These are phyloP conservation scores for Teunomyces kruisii DNA, from an alignment of 805 yeast genomes.

Conservation along the genomic window DNA sequence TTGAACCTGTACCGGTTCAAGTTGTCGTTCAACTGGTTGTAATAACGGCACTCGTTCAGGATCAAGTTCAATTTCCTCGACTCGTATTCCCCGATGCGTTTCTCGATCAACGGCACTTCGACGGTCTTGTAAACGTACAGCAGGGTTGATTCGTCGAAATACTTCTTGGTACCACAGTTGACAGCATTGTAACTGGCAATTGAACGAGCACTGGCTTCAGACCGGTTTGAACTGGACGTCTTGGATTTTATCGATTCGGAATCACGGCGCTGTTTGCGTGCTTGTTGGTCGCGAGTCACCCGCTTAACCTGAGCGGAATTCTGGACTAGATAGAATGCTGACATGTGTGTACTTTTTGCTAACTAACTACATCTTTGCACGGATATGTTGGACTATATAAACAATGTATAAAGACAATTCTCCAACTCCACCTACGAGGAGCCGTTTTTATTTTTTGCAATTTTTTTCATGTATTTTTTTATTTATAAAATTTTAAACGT, in stretches of 20 bases:
- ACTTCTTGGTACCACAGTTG: slow-evolving; percentile 8
- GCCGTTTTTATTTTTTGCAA: neutral
- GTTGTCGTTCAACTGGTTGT: slow-evolving; percentile 10
- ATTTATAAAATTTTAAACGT: too few species aligned
- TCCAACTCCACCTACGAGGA: neutral
- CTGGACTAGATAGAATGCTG: slow-evolving; percentile 11
- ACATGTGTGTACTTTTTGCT: too few species aligned
- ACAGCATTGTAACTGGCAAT: neutral
- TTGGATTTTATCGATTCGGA: slow-evolving; percentile 2
- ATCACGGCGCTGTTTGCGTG: neutral
- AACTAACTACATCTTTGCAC: neutral
- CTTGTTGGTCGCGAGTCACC: slow-evolving; percentile 7
- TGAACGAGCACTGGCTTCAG: neutral
- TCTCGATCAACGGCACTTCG: slow-evolving; percentile 10
- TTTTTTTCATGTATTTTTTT: too few species aligned
- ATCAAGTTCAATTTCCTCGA: slow-evolving; percentile 5
- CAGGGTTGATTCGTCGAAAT: slow-evolving; percentile 11
- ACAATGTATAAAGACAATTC: neutral
- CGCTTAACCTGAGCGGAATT: slow-evolving; percentile 4
- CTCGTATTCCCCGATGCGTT: slow-evolving; percentile 13
- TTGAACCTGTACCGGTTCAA: slow-evolving; percentile 9
- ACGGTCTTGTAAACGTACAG: slow-evolving; percentile 8
- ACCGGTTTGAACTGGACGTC: neutral
- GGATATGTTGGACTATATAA: neutral
- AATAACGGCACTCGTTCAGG: slow-evolving; percentile 6